A percentile compares a stretch with the other conserved stretches of the same genome.
Conservation (phyloP, 306 rosid genomes). For the Nissolia schottii region DNA sequence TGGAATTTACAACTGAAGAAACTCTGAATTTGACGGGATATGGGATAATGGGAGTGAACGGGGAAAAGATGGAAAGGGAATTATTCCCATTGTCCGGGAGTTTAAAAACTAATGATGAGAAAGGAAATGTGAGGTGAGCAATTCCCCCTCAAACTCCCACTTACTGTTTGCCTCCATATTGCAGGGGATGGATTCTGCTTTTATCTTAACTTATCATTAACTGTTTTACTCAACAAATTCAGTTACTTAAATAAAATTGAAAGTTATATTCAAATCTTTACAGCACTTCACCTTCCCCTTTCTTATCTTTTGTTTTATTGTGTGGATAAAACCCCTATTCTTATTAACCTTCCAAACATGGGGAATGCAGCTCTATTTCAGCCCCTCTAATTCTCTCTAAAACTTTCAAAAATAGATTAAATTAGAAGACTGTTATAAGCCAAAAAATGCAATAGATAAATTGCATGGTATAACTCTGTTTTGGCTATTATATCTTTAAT, state of each 20-base stretch:
- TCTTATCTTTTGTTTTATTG: too few relatives aligned
- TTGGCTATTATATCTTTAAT: not conserved
- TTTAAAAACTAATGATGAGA: not conserved
- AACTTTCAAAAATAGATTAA: not conserved
- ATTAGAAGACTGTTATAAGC: not conserved
- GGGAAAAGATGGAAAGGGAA: not conserved
- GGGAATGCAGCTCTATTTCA: not conserved
- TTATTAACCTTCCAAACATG: constrained; percentile 5
- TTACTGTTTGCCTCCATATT: not conserved
- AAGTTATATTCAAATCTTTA: not conserved
- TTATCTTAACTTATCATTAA: not conserved
- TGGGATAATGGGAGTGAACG: not conserved
- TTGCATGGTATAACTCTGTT: not conserved
- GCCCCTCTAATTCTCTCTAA: not conserved
- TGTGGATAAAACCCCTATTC: too few relatives aligned
- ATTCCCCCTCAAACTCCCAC: not conserved
- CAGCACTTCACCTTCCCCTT: not conserved
- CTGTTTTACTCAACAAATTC: not conserved
- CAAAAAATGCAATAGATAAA: constrained; percentile 11
- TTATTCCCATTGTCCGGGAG: not conserved
- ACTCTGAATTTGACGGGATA: not conserved
- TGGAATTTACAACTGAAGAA: not conserved
- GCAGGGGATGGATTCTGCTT: not conserved
- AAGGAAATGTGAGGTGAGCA: not conserved
- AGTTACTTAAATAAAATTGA: not conserved